Evolutionary conservation across 345 rosid species (phyloP), one percentile per base, ranked within the genome.

Genomic region (Firmiana major): DNA sequence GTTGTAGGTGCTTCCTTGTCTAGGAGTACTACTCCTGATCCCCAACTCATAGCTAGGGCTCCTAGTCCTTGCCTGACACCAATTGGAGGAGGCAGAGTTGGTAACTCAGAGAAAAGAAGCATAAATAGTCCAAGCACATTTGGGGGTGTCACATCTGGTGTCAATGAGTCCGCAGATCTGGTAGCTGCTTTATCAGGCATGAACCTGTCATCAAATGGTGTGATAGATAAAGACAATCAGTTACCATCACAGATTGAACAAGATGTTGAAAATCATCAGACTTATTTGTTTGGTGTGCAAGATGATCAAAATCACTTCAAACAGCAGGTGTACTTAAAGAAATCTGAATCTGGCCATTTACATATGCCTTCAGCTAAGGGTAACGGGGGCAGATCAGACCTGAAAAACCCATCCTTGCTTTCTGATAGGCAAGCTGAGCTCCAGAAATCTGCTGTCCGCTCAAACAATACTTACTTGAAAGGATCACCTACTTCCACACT

Each of bases 11-110:
- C 92, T 75, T 86, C 98, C 46, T 75, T 95, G 83, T 94, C 98
- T 45, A 85, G 98, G 77, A 89, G 89, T 71, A 89, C 87, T 34
- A 95, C 99, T 51, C 99, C 99, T 75, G 99, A 95, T 84, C 91
- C 93, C 3, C 97, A 91, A 80, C 87, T 83, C 73, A 77, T 87
- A 60, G 94, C 84, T 53, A 88, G 96, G 85, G 92, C 88, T 58
- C 99, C 98, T 65, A 95, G 98, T 82, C 98, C 97, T 62, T 87
- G 97, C 78, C 88, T 85, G 11, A 87, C 93, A 11, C 97, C 98
- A 34, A 93, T 94, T 78, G 98, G 98, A 21, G 88, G 88, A 22
- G 97, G 91, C 3, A 88, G 99, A 84, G 80, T 75, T 51, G 81
- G 79, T 28, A 60, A 88, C 34, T 76, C 85, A 1, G 98, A 91